Conservation (phyloP, 306 rosid genomes). For the Datisca glomerata region DNA sequence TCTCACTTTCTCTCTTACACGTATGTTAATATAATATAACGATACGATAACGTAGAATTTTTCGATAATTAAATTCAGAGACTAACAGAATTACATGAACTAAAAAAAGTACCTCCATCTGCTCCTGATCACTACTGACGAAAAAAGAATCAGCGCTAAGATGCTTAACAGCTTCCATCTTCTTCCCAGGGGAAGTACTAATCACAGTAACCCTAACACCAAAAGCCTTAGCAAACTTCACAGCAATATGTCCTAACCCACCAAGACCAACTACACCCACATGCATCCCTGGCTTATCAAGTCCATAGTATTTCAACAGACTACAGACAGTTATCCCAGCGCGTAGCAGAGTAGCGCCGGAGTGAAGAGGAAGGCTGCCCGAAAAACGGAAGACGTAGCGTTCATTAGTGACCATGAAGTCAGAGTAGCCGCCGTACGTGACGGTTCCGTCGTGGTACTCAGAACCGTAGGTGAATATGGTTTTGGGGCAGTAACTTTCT, state of each 20-base stretch:
- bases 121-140: background rate
- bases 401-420: conserved; percentile 15
- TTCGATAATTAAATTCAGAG: background rate
- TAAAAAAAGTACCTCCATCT: conserved; percentile 4
- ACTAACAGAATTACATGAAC: no score
- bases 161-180: conserved; percentile 7
- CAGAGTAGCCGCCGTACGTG: conserved; percentile 17
- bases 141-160: conserved; percentile 2
- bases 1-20: background rate
- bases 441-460: conserved; percentile 9
- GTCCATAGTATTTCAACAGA: conserved; percentile 15
- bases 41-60: background rate
- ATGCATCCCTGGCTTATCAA: conserved; percentile 16
- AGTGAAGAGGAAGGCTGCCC: conserved; percentile 7
- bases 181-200: conserved; percentile 11
- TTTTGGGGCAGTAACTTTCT: conserved; percentile 14
- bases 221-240: conserved; percentile 20
- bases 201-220: conserved; percentile 17
- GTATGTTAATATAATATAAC: background rate
- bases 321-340: conserved; percentile 20
- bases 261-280: conserved; percentile 21
- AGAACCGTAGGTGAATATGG: conserved; percentile 5
- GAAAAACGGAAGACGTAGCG: conserved; percentile 16
- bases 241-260: conserved; percentile 17
- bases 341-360: conserved; percentile 12